Evolutionary conservation across 495 filamentous ascomycete species (phyloP), one percentile per base, ranked within the genome.

Genomic region (Amniculicola lignicola): DNA sequence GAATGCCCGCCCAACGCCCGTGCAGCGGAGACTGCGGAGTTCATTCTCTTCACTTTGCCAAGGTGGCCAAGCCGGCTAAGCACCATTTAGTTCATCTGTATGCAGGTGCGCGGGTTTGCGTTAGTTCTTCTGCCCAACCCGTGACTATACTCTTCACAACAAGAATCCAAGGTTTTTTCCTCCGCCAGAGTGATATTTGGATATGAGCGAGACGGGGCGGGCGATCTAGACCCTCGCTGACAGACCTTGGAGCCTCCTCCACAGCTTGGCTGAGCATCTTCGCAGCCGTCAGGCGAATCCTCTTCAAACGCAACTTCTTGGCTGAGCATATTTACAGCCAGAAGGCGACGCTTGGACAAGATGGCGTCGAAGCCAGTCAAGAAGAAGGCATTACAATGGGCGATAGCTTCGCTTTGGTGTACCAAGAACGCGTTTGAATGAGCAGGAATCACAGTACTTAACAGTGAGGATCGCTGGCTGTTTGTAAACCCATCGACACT

Each of bases 281-380:
- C n/a, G n/a, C n/a, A n/a, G n/a, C n/a, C n/a, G 15, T 22, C 5
- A 22, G 18, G 38, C 4, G 38, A 22, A 16, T 10, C 38, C 15
- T 12, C 9, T 19, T n/a, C n/a, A n/a, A 41, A 41, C 38, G 38
- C 29, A 21, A 21, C 4, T 25, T 24, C 41, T 45, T 45, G 41
- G 41, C 41, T 41, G 41, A 45, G 41, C 41, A 45, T 45, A 25
- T 45, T 45, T 18, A 45, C 41, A 45, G 41, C 41, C 41, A 45
- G 41, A 28, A 28, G 7, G 41, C 41, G 41, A 21, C 41, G 29
- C 41, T 15, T 45, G 21, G 7, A 25, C 10, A n/a, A 25, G 23
- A 7, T 45, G 41, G 41, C 23, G 41, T 16, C 24, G 22, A 25
- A 16, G 14, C 41, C 41, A 45, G 23, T 28, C 14, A 15, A 45